phyloP scores from a whole-genome alignment of 2,329 filamentous ascomycete species.

The Neopestalotiopsis sp. region DNA sequence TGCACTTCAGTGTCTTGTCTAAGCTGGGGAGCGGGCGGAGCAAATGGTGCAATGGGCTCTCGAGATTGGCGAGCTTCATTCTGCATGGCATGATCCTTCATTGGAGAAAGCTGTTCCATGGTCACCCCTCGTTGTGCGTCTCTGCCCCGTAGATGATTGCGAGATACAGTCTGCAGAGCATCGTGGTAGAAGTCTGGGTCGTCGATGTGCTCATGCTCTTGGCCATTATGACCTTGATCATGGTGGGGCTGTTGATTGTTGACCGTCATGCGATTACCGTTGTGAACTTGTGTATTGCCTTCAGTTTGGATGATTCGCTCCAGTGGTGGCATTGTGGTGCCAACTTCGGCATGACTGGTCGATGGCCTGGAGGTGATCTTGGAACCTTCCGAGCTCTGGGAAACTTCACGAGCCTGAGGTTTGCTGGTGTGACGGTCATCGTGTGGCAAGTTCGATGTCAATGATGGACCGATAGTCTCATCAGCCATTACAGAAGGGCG shows the following conservation, averaged over 20 bases:
- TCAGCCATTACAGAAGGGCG: no score
- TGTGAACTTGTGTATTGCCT: background rate
- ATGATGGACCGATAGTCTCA: no score
- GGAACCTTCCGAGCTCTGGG: background rate
- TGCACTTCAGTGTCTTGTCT: no score
- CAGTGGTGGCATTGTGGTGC: background rate
- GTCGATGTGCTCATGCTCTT: background rate
- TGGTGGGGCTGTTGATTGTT: background rate
- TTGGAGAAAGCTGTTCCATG: background rate
- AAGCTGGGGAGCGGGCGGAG: no score
- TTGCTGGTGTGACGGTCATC: no score
- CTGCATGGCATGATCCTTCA: background rate
- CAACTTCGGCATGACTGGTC: background rate
- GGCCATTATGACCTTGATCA: background rate
- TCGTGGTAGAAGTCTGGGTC: background rate
- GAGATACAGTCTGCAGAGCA: background rate
- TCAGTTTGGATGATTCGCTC: background rate
- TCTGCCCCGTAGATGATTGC: background rate
- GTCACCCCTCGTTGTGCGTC: background rate
- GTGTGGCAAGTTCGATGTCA: no score
- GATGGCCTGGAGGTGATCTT: background rate
- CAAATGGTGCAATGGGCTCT: no score
- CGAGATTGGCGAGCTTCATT: no score
- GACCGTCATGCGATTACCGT: background rate
- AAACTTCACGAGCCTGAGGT: background rate